Evolutionary conservation across 176 grass and related monocot genomes (phyloP).

Genomic region (Phoenix roebelenii): DNA sequence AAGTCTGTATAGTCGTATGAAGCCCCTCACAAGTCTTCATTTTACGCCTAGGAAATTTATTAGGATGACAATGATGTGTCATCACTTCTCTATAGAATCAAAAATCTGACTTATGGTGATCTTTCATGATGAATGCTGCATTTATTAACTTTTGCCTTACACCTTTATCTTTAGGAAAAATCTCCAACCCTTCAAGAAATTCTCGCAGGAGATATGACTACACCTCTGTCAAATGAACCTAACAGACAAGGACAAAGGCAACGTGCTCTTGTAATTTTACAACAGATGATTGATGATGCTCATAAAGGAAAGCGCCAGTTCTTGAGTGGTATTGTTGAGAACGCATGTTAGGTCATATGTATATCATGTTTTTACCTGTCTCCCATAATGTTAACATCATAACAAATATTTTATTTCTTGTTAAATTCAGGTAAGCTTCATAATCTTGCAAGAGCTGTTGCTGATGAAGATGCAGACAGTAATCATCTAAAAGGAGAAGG

Average conservation of each 20-base stretch:
- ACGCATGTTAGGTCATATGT: too few species aligned
- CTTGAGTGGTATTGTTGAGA: constrained; percentile 51
- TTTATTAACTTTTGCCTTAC: constrained; percentile 2
- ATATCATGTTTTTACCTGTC: too few species aligned
- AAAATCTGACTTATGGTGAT: too few species aligned
- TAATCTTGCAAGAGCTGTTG: constrained; percentile 91
- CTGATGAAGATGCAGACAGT: constrained; percentile 68
- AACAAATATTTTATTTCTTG: neutral
- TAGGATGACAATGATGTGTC: too few species aligned
- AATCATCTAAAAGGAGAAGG: constrained; percentile 40
- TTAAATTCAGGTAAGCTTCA: constrained; percentile 83
- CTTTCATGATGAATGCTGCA: neutral
- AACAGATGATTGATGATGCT: constrained; percentile 96
- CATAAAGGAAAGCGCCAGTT: constrained; percentile 92
- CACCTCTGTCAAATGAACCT: constrained; percentile 56
- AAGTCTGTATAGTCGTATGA: neutral
- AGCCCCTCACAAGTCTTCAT: neutral
- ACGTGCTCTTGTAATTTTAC: constrained; percentile 78
- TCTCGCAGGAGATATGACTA: constrained; percentile 39
- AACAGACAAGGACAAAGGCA: constrained; percentile 88
- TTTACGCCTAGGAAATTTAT: neutral
- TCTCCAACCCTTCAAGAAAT: constrained; percentile 57
- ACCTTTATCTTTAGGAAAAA: constrained; percentile 45
- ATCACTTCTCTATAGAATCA: too few species aligned
- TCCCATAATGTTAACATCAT: neutral